Evolutionary conservation across 352 stramenopile genomes (phyloP).

Genomic region (Plasmopara halstedii): DNA sequence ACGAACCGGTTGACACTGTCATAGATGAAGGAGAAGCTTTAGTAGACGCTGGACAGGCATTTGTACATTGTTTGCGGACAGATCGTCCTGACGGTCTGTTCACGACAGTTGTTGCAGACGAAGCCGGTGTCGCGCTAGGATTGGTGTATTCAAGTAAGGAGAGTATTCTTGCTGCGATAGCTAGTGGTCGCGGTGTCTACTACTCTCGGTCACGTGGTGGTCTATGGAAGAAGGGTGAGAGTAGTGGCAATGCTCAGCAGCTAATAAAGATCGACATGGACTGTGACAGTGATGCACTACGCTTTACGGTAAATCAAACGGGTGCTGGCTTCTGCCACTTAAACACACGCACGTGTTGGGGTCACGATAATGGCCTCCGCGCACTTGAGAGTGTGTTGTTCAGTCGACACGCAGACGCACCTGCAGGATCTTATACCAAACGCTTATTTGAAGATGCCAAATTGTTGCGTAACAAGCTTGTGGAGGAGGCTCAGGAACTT

Average conservation of each 20-base stretch:
- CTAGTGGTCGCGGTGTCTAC: slow-evolving; percentile 89
- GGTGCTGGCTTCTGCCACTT: slow-evolving; percentile 77
- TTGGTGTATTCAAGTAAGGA: slow-evolving; percentile 94
- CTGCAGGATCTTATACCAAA: slow-evolving; percentile 95
- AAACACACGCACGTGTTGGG: slow-evolving; percentile 93
- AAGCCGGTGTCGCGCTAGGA: slow-evolving; percentile 81
- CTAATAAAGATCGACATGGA: slow-evolving; percentile 91
- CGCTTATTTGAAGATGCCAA: slow-evolving; percentile 89
- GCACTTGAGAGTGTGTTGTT: slow-evolving; percentile 87
- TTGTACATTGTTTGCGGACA: slow-evolving; percentile 78
- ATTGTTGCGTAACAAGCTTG: slow-evolving; percentile 93
- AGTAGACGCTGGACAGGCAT: slow-evolving; percentile 35
- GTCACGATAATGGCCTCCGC: slow-evolving; percentile 73
- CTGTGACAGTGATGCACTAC: slow-evolving; percentile 93
- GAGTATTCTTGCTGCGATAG: slow-evolving; percentile 86
- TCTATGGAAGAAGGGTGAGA: slow-evolving; percentile 96
- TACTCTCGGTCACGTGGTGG: slow-evolving; percentile 88
- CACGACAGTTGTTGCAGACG: slow-evolving; percentile 91
- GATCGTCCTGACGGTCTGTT: slow-evolving; percentile 89
- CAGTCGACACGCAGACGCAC: slow-evolving; percentile 80
- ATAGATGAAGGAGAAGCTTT: slow-evolving; percentile 4
- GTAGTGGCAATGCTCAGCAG: slow-evolving; percentile 89
- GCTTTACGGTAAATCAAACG: slow-evolving; percentile 90
- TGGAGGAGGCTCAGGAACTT: slow-evolving; percentile 94
- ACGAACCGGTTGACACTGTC: slow-evolving; percentile 8